Percentiles rank a stretch among this genome's conserved stretches.
Conservation (phyloP, 2,329 filamentous ascomycete genomes). For the Emmonsiellopsis sp. region DNA sequence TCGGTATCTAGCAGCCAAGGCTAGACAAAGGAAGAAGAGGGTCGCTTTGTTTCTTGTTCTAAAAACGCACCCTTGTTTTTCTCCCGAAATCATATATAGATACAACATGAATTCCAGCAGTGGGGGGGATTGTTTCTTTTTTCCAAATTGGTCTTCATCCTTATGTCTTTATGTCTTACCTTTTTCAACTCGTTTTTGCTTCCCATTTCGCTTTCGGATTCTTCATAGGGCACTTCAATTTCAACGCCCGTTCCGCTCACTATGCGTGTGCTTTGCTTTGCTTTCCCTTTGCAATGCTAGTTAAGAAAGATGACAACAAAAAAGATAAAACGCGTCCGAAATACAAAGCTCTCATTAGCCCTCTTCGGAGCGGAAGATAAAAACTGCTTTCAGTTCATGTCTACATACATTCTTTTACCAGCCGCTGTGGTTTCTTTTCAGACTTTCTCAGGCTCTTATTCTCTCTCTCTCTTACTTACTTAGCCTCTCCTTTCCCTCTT, state of each 20-base stretch:
- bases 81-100: too few species aligned
- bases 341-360: background rate
- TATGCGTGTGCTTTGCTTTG: background rate
- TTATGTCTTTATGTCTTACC: too few species aligned
- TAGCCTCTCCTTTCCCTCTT: background rate
- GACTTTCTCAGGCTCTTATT: too few species aligned
- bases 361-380: background rate
- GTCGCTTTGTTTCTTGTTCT: too few species aligned
- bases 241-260: background rate
- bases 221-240: background rate
- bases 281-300: background rate
- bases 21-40: too few species aligned
- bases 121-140: too few species aligned
- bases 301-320: background rate
- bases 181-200: too few species aligned
- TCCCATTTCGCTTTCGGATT: too few species aligned
- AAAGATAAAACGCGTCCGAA: background rate
- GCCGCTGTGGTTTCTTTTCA: too few species aligned
- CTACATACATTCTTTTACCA: background rate
- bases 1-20: background rate
- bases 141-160: too few species aligned
- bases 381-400: background rate
- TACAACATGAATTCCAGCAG: too few species aligned
- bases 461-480: background rate
- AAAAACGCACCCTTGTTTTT: too few species aligned